Base-by-base conservation (phyloP, 1,139 yeast genomes). In the Scheffersomyces insectosa region DNA sequence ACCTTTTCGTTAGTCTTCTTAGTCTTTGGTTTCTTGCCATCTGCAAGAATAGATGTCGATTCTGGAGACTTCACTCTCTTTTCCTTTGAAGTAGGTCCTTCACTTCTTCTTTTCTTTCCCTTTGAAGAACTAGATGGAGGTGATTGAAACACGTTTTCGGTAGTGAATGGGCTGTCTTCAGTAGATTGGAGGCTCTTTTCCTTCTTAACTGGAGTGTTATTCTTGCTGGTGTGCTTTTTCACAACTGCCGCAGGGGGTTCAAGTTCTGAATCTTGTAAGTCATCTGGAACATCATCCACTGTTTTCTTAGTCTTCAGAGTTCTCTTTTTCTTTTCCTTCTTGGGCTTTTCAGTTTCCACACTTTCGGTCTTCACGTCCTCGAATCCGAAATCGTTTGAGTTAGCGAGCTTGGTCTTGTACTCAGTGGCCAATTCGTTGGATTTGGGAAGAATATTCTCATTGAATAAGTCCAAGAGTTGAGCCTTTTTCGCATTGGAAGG, bases 401-500 rank as follows among this genome's bases (percentile, higher is more conserved):
- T 20, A 33, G 25, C 25, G 25, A 20, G 8, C 60, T 68, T n/a
- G 65, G 65, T 54, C 58, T 43, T 64, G 51, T 44, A 60, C 63
- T 33, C 51, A 50, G 35, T 56, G 60, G 33, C 63, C 33, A 77
- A 56, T 34, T 56, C 49, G 0, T 57, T 54, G 2, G 79, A 66
- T 10, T 66, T 62, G 0, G 80, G 73, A 10, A 60, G 57, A 37
- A 87, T 68, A n/a, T 79, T 59, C 3, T 65, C 58, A 13, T 72
- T 64, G 59, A 83, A 87, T 5, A 85, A 57, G 13, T 67, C 68
- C 7, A 88, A 63, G 45, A 87, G 68, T 8, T 77, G 80, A 4
- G 77, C 63, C 61, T 89, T 89, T 56, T 82, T 85, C 8, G 88
- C 82, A 41, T 78, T 73, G 4, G 86, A 71, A 0, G 84, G 75